Percentiles rank a stretch among this genome's conserved stretches.
Evolutionary conservation across 306 rosid genomes (phyloP).

Genomic region (Fragaria nilgerrensis): DNA sequence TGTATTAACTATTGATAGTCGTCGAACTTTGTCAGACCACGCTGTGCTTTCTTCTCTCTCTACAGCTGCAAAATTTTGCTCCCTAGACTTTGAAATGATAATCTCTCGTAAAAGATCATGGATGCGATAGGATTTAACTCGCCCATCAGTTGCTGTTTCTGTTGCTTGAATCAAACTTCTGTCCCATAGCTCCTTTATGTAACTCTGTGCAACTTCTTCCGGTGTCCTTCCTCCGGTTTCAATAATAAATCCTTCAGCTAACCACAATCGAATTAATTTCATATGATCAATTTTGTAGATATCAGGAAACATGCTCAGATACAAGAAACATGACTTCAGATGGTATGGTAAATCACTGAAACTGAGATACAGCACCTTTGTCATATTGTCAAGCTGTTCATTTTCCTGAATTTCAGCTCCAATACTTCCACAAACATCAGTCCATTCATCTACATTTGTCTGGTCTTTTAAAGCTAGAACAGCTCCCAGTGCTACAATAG

Average conservation of each 20-base stretch:
- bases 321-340: slow-evolving; percentile 58
- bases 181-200: slow-evolving; percentile 54
- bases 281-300: slow-evolving; percentile 33
- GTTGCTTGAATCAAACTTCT: slow-evolving; percentile 45
- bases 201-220: slow-evolving; percentile 56
- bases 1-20: slow-evolving; percentile 39
- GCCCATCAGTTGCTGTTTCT: slow-evolving; percentile 7
- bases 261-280: slow-evolving; percentile 56
- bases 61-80: slow-evolving; percentile 47
- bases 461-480: slow-evolving; percentile 47
- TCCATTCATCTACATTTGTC: slow-evolving; percentile 49
- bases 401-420: slow-evolving; percentile 40
- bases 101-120: slow-evolving; percentile 55
- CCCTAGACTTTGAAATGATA: slow-evolving; percentile 41
- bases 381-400: slow-evolving; percentile 40
- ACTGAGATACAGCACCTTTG: slow-evolving; percentile 46
- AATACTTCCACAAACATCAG: slow-evolving; percentile 28
- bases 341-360: slow-evolving; percentile 61
- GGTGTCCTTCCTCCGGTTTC: slow-evolving; percentile 42
- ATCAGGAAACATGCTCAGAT: slow-evolving; percentile 47
- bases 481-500: slow-evolving; percentile 52
- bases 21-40: slow-evolving; percentile 44
- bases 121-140: slow-evolving; percentile 25
- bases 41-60: slow-evolving; percentile 29
- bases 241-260: slow-evolving; percentile 55